Percentiles rank a stretch among this genome's conserved stretches.
These are phyloP conservation scores for Pleurotus cornucopiae DNA, from an alignment of 768 basidiomycete genomes.

Conservation along the genomic window DNA sequence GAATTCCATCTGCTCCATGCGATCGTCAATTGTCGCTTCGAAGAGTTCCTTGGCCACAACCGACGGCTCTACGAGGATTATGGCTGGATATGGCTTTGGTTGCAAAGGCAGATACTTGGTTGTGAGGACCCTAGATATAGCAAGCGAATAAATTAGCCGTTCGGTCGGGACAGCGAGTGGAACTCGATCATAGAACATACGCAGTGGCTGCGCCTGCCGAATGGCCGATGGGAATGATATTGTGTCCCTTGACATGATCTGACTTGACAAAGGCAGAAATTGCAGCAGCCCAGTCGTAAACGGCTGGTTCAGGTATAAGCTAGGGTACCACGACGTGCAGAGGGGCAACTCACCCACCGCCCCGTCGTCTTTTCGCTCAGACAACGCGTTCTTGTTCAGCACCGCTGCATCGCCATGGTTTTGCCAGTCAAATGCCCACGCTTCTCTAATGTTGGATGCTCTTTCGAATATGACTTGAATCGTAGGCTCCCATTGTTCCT, in stretches of 20 bases:
- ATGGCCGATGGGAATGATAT: slow-evolving; percentile 36
- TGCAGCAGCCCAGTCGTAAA: slow-evolving; percentile 33
- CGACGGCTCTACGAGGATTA: slow-evolving; percentile 44
- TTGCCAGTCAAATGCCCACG: slow-evolving; percentile 49
- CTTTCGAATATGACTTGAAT: slow-evolving; percentile 32
- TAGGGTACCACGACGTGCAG: neutral
- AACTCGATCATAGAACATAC: slow-evolving; percentile 18
- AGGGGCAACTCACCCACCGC: slow-evolving; percentile 16
- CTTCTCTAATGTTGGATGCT: slow-evolving; percentile 30
- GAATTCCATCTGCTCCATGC: slow-evolving; percentile 32
- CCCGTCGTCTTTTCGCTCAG: slow-evolving; percentile 26
- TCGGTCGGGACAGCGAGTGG: neutral
- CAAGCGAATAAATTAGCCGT: neutral
- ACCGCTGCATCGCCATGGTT: slow-evolving; percentile 46
- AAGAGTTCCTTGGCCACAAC: slow-evolving; percentile 35
- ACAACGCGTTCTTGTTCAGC: slow-evolving; percentile 31
- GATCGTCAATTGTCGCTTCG: slow-evolving; percentile 29
- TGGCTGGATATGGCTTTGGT: slow-evolving; percentile 24
- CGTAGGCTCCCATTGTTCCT: slow-evolving; percentile 52
- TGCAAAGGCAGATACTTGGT: slow-evolving; percentile 25
- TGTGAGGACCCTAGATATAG: slow-evolving; percentile 30
- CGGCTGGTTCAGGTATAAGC: slow-evolving; percentile 19
- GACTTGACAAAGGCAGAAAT: slow-evolving; percentile 29
- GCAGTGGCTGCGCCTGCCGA: slow-evolving; percentile 39
- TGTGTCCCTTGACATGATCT: slow-evolving; percentile 26